Conservation (phyloP, 495 filamentous ascomycete genomes). For the Xylaria flabelliformis region DNA sequence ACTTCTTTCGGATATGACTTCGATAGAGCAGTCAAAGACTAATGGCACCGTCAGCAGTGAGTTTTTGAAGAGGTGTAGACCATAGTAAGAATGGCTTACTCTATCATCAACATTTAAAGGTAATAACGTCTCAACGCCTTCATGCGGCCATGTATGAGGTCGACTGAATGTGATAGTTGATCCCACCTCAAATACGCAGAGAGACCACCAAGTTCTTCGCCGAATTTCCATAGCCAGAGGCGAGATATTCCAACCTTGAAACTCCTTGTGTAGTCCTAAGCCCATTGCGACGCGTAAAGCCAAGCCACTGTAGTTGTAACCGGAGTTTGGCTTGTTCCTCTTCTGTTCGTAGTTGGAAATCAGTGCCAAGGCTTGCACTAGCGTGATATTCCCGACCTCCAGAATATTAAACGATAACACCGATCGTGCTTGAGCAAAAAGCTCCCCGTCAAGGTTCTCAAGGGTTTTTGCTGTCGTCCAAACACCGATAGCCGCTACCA, state of each 20-base stretch:
- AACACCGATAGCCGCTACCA: slow-evolving; percentile 57
- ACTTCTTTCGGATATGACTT: slow-evolving; percentile 51
- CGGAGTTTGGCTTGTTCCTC: slow-evolving; percentile 61
- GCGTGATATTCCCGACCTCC: slow-evolving; percentile 59
- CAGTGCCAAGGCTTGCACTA: slow-evolving; percentile 59
- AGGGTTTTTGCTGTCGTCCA: slow-evolving; percentile 57
- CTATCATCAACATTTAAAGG: slow-evolving; percentile 59
- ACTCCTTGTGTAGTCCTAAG: slow-evolving; percentile 62
- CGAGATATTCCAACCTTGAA: slow-evolving; percentile 60
- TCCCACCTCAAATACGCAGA: slow-evolving; percentile 40
- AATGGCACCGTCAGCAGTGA: not conserved
- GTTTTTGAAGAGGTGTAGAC: not conserved
- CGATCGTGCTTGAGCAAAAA: slow-evolving; percentile 53
- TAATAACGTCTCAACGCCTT: slow-evolving; percentile 55
- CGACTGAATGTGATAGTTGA: slow-evolving; percentile 41
- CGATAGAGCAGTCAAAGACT: slow-evolving; percentile 50
- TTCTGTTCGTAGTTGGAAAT: slow-evolving; percentile 63
- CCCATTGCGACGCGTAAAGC: slow-evolving; percentile 61
- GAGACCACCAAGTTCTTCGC: slow-evolving; percentile 39
- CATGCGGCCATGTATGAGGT: slow-evolving; percentile 54
- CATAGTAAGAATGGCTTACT: slow-evolving; percentile 16
- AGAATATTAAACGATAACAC: slow-evolving; percentile 53
- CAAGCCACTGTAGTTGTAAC: slow-evolving; percentile 60
- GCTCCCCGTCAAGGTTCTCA: slow-evolving; percentile 55
- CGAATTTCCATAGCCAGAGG: slow-evolving; percentile 49